Evolutionary conservation across 176 grass and related monocot genomes (phyloP), one percentile per base, ranked within the genome.

Genomic region (Dendrocalamus sinicus): DNA sequence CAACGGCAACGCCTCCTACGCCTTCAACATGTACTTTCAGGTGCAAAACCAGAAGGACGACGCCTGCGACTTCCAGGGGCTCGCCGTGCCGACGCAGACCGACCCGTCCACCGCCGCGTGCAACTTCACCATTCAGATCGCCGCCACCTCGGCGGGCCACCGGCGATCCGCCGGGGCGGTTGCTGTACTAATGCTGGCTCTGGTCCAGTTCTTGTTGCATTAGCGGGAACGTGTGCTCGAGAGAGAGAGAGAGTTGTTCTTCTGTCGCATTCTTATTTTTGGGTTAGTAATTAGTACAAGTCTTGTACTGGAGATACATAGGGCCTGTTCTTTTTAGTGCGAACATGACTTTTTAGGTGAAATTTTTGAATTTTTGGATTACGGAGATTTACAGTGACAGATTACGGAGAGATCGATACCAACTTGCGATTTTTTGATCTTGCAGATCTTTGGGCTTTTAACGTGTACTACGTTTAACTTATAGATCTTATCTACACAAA

Each of bases 1-100:
- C 62, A 79, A 73, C 20, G 90, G 88, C 75, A 95, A 95, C 50
- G 93, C 93, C 4, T 95, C 93, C 5, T 92, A 95, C 73, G 91
- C 91, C 0, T 93, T 95, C 79, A 93, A 93, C 75, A 75, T 79
- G 1, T 93, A 91, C 81, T 95, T 91, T 83, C 88, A 95, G 81
- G 73, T 77, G 68, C 75, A 91, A 83, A 84, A 89, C 81, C 93
- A 92, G 73, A 13, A 72, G 48, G 85, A 86, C 26, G 69, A 70
- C 7, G 44, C 73, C 0, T 95, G 93, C 54, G 87, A 77, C 12
- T 95, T 95, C 67, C 65, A 90, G 58, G 90, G 88, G 3, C 90
- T 90, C 40, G 90, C 85, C 16, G 39, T 89, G 32, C 71, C 80
- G 23, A 81, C 75, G 55, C 79, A 89, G 81, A 74, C 76, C 1